Percentiles rank a stretch among this genome's conserved stretches.
Conservation (phyloP, 2,329 filamentous ascomycete genomes). For the Aspergillus felis region DNA sequence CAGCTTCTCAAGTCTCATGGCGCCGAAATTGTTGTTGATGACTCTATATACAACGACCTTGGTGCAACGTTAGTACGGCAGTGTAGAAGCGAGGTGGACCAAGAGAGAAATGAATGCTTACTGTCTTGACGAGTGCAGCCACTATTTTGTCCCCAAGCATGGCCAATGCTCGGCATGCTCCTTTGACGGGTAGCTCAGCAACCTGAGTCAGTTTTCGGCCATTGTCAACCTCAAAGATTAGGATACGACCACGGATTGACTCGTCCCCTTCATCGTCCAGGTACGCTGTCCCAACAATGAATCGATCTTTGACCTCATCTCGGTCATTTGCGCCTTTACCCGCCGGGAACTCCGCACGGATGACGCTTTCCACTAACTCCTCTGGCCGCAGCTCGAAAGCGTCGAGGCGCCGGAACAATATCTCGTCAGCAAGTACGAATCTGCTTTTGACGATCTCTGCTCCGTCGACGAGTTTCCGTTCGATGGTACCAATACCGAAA, state of each 20-base stretch:
- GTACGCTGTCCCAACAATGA: constrained; percentile 86
- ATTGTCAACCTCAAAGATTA: constrained; percentile 73
- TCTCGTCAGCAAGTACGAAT: constrained; percentile 88
- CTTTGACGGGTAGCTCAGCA: constrained; percentile 65
- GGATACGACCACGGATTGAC: constrained; percentile 67
- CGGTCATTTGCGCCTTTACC: constrained; percentile 53
- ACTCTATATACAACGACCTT: constrained; percentile 59
- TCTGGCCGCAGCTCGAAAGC: constrained; percentile 60
- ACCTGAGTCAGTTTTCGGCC: constrained; percentile 71
- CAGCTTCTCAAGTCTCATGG: constrained; percentile 60
- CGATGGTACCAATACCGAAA: constrained; percentile 84
- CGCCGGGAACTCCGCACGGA: constrained; percentile 68
- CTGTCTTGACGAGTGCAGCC: constrained; percentile 83
- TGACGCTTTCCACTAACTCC: constrained; percentile 82
- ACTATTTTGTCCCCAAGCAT: constrained; percentile 75
- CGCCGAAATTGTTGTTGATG: constrained; percentile 29
- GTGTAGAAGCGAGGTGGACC: constrained; percentile 1
- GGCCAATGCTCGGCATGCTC: constrained; percentile 74
- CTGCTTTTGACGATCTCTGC: constrained; percentile 73
- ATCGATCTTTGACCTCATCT: constrained; percentile 60
- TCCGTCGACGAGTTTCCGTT: constrained; percentile 64
- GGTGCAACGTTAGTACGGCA: constrained; percentile 12
- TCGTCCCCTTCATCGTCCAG: constrained; percentile 58
- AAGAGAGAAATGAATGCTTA: constrained; percentile 36
- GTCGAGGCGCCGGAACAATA: constrained; percentile 76